Percentiles rank a stretch among this genome's conserved stretches.
Conservation (phyloP, 805 yeast species). For the Sugiyamaella floridensis region DNA sequence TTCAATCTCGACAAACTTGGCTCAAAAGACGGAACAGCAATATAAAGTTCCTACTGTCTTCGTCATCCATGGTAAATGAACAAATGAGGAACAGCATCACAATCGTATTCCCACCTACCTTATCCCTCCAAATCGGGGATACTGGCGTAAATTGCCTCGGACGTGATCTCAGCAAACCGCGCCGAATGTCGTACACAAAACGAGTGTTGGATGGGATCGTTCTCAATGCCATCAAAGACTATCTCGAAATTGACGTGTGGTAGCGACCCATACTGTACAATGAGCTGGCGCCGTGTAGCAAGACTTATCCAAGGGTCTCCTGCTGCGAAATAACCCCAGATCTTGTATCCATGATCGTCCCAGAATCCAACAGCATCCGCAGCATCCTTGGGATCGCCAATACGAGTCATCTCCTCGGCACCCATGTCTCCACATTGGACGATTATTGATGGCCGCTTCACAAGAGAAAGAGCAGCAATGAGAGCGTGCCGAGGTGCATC, state of each 20-base stretch:
- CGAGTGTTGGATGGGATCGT: constrained; percentile 44
- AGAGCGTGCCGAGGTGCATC: constrained; percentile 11
- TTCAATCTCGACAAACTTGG: no score
- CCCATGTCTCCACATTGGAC: constrained; percentile 53
- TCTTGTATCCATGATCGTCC: constrained; percentile 34
- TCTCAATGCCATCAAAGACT: constrained; percentile 26
- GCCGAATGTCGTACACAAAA: constrained; percentile 53
- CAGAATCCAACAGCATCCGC: constrained; percentile 38
- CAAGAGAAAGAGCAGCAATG: constrained; percentile 35
- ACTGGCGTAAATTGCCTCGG: background rate
- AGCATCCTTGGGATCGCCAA: constrained; percentile 36
- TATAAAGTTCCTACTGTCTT: no score
- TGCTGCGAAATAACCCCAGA: constrained; percentile 56
- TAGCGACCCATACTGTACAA: constrained; percentile 33
- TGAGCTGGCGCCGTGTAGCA: constrained; percentile 40
- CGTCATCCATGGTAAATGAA: no score
- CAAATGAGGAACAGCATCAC: no score
- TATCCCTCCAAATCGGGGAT: background rate
- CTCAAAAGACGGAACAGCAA: no score
- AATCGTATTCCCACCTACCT: no score
- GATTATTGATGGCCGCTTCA: constrained; percentile 39
- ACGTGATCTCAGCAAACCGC: constrained; percentile 34
- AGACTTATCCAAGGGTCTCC: constrained; percentile 61
- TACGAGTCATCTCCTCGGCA: constrained; percentile 49
- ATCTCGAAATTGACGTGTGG: constrained; percentile 29